Evolutionary conservation across 208 protist species (phyloP), one percentile per base, ranked within the genome.

Genomic region (Leptomonas pyrrhocoris): DNA sequence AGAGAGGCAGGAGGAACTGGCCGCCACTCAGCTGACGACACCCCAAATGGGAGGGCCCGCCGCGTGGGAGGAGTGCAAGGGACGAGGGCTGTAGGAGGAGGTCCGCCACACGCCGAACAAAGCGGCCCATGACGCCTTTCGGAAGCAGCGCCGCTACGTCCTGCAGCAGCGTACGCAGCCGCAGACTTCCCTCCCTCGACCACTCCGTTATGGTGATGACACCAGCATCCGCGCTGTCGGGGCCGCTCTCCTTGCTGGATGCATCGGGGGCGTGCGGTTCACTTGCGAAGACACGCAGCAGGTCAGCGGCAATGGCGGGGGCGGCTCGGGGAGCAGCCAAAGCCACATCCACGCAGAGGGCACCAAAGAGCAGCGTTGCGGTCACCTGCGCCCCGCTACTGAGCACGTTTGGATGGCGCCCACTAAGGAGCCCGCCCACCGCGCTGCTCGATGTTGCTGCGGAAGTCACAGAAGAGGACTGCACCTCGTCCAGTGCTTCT

Each of bases 261-360:
- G 9, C 34, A 38, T 38, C 34, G 34, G 9, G 34, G 7, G 9
- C 34, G 34, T 9, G 34, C 3, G 34, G 3, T 38, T 3, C 7
- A 9, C 34, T 38, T 38, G n/a, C 23, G 40, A 64, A 43, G 4
- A 58, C 30, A 30, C 38, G 18, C 38, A 0, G 13, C 25, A 76
- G 8, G 3, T 51, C 58, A 19, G 45, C 56, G 7, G 53, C 71
- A 25, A 64, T 21, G 36, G 53, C 16, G n/a, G 62, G 46, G 12
- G 56, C 54, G 1, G 55, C 53, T 15, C 71, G 71, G 0, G 71
- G 71, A 16, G 51, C 31, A 19, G 56, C 16, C 16, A 68, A 11
- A 8, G 54, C 57, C 18, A 72, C 31, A 23, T 82, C 77, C 45
- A 82, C 77, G 27, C 77, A 82, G 61, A 82, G 65, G 19, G 71